Percentiles rank a stretch among this genome's conserved stretches.
These are phyloP conservation scores for Wickerhamiella galacta DNA, from an alignment of 805 yeast genomes.

Conservation along the genomic window DNA sequence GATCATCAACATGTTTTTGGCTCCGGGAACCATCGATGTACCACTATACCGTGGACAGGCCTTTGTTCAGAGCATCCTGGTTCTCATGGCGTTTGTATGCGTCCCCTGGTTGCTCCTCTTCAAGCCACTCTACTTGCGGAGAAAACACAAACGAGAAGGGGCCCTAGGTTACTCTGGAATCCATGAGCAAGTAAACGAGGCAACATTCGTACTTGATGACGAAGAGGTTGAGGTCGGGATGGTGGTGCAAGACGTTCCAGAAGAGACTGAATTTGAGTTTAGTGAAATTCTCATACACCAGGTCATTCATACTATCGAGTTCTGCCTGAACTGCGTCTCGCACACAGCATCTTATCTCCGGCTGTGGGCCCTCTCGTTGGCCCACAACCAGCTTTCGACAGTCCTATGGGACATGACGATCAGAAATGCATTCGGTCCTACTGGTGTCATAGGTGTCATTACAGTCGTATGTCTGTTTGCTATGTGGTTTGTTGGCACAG, in stretches of 20 bases:
- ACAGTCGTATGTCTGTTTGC: conserved; percentile 68
- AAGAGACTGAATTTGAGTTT: conserved; percentile 40
- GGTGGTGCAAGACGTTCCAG: conserved; percentile 23
- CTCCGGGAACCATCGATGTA: conserved; percentile 79
- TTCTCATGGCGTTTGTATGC: conserved; percentile 63
- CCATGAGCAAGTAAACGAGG: conserved; percentile 21
- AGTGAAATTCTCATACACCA: conserved; percentile 95
- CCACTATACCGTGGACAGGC: conserved; percentile 70
- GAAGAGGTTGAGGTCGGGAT: conserved; percentile 17
- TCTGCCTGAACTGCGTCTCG: conserved; percentile 89
- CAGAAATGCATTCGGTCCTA: conserved; percentile 53
- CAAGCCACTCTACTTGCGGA: conserved; percentile 60
- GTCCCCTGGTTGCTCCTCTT: conserved; percentile 83
- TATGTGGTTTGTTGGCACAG: conserved; percentile 89
- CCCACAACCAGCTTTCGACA: conserved; percentile 86
- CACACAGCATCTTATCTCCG: conserved; percentile 95
- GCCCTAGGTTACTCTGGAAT: conserved; percentile 11
- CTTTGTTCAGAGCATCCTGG: conserved; percentile 50
- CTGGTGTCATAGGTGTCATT: conserved; percentile 49
- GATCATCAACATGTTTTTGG: conserved; percentile 87
- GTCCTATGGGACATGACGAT: conserved; percentile 96
- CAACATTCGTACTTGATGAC: conserved; percentile 16
- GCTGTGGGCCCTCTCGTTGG: conserved; percentile 91
- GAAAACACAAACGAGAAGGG: neutral
- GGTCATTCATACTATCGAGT: conserved; percentile 93